phyloP scores from a whole-genome alignment of 495 filamentous ascomycete species.

The Lepidopterella palustris region DNA sequence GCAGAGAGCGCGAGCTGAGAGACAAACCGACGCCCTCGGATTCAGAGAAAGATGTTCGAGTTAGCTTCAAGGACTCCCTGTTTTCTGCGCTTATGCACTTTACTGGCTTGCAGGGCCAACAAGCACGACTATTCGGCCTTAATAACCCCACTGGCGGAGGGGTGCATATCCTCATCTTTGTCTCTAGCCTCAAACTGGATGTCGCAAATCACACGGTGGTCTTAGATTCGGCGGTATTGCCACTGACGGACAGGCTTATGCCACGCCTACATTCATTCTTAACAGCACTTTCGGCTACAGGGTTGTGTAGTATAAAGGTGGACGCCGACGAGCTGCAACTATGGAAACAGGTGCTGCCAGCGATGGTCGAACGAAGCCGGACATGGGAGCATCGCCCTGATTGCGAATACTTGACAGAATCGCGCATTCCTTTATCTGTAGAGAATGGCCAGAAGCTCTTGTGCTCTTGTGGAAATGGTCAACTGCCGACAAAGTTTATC shows the following conservation, averaged over 20 bases:
- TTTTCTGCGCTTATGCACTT: not conserved
- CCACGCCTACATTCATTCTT: constrained; percentile 32
- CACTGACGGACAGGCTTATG: constrained; percentile 34
- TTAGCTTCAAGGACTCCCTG: not conserved
- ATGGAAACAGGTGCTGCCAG: not conserved
- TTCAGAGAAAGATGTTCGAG: not conserved
- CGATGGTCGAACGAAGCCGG: not conserved
- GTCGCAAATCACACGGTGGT: constrained; percentile 40
- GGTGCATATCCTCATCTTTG: not conserved
- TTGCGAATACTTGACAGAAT: not conserved
- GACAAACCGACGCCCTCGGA: not conserved
- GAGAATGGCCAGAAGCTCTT: constrained; percentile 24
- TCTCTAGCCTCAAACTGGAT: not conserved
- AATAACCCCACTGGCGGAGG: not conserved
- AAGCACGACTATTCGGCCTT: not conserved
- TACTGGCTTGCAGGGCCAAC: not conserved
- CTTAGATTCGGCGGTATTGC: constrained; percentile 44
- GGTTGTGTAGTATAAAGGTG: not conserved
- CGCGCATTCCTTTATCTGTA: constrained; percentile 24
- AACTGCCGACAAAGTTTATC: constrained; percentile 27
- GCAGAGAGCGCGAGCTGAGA: constrained; percentile 39
- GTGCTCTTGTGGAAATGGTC: constrained; percentile 39
- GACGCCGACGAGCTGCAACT: not conserved
- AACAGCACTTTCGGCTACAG: constrained; percentile 23
- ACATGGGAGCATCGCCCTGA: not conserved